Conservation (phyloP, 106 monocot species). For the Dendrobium nobile region DNA sequence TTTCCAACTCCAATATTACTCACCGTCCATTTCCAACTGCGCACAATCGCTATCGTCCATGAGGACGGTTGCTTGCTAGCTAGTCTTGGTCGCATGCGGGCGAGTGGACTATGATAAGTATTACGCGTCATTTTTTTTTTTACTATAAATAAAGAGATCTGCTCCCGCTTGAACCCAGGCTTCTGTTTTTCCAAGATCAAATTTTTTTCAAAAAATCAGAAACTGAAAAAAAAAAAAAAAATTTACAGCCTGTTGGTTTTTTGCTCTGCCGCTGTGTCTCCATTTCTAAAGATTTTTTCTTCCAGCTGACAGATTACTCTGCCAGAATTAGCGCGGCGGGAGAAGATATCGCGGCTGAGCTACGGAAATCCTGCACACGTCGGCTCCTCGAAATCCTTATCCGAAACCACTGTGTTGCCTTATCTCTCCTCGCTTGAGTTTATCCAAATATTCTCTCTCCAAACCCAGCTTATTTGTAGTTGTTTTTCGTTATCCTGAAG, state of each 20-base stretch:
- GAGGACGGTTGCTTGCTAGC: neutral
- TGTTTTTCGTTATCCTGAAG: neutral
- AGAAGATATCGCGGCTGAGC: neutral
- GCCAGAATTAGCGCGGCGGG: neutral
- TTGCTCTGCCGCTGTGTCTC: neutral
- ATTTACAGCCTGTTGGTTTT: neutral
- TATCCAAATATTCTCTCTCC: conserved; percentile 3
- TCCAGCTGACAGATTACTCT: neutral
- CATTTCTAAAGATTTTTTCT: neutral
- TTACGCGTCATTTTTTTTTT: neutral
- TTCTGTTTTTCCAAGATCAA: neutral
- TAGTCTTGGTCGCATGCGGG: neutral
- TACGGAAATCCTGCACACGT: neutral
- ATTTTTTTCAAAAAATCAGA: too few species aligned
- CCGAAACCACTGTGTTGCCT: neutral
- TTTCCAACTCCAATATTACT: neutral
- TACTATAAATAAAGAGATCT: neutral
- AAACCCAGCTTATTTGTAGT: neutral
- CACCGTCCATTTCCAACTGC: neutral
- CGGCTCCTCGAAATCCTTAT: conserved; percentile 12
- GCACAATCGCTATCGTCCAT: neutral
- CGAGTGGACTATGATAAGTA: neutral
- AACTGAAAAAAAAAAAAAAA: neutral
- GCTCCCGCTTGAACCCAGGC: neutral
- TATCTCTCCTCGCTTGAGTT: neutral